phyloP scores from a whole-genome alignment of 495 filamentous ascomycete species.

The Aspergillus affinis region DNA sequence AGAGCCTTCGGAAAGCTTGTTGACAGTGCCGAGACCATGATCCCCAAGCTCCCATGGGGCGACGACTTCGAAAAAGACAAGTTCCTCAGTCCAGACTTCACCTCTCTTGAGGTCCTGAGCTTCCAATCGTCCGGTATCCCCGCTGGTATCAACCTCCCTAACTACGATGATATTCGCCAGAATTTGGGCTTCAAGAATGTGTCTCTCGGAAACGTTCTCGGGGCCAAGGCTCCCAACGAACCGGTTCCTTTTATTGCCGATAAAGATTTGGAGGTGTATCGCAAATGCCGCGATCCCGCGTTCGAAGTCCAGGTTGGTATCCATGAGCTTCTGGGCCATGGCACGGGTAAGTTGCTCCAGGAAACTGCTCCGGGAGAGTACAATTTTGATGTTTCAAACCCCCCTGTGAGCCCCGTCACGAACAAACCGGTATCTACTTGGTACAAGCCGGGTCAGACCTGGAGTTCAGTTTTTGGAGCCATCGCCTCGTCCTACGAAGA shows the following conservation, averaged over 20 bases:
- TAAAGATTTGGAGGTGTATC: slow-evolving; percentile 72
- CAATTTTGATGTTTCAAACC: slow-evolving; percentile 82
- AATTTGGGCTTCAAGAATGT: slow-evolving; percentile 98
- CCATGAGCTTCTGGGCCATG: slow-evolving; percentile 94
- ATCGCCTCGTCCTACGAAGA: slow-evolving; percentile 87
- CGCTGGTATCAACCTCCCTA: slow-evolving; percentile 77
- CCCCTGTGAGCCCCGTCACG: slow-evolving; percentile 77
- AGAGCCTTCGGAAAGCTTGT: slow-evolving; percentile 87
- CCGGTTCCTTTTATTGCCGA: slow-evolving; percentile 82
- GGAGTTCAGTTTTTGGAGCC: slow-evolving; percentile 87
- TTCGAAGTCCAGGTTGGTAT: slow-evolving; percentile 96
- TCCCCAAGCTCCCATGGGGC: slow-evolving; percentile 84
- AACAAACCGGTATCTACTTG: slow-evolving; percentile 75
- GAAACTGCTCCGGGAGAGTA: slow-evolving; percentile 77
- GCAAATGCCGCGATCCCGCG: slow-evolving; percentile 74
- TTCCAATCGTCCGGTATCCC: slow-evolving; percentile 82
- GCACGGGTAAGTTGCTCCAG: slow-evolving; percentile 91
- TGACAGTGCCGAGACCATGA: slow-evolving; percentile 73
- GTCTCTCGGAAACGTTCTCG: slow-evolving; percentile 83
- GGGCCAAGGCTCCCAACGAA: slow-evolving; percentile 86
- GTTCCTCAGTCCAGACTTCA: slow-evolving; percentile 93
- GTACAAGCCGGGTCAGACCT: slow-evolving; percentile 94
- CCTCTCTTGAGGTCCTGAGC: slow-evolving; percentile 73
- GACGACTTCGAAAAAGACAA: slow-evolving; percentile 92
- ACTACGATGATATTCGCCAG: slow-evolving; percentile 94